Conservation (phyloP, 73 alveolate genomes). For the Uronychia binucleata region DNA sequence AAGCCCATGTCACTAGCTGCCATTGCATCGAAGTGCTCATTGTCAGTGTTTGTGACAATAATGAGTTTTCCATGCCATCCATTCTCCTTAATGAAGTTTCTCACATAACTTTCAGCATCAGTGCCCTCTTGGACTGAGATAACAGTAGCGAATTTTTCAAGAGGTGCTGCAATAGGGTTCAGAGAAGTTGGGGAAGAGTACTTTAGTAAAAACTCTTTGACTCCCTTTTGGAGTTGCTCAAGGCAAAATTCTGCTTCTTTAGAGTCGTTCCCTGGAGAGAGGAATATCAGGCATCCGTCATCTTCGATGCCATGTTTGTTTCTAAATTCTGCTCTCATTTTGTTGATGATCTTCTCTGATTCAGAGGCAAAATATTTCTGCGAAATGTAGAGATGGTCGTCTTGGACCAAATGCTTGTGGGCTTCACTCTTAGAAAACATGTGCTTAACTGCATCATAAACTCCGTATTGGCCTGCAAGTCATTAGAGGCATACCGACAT, state of each 20-base stretch:
- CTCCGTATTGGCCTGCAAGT: conserved; percentile 51
- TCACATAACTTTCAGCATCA: conserved; percentile 25
- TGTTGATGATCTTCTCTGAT: conserved; percentile 28
- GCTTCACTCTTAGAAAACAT: conserved; percentile 8
- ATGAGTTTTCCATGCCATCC: conserved; percentile 53
- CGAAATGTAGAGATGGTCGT: conserved; percentile 9
- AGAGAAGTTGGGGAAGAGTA: conserved; percentile 67
- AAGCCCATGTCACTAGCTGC: conserved; percentile 60
- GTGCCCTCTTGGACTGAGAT: conserved; percentile 51
- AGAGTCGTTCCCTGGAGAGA: conserved; percentile 65
- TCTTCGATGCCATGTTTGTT: conserved; percentile 32
- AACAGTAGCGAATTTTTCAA: conserved; percentile 43
- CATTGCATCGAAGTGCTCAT: conserved; percentile 66
- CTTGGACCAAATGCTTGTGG: conserved; percentile 21
- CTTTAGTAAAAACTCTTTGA: conserved; percentile 54
- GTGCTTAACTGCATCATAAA: conserved; percentile 56
- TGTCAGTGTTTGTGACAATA: conserved; percentile 43
- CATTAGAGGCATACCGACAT: neutral
- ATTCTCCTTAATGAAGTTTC: conserved; percentile 24
- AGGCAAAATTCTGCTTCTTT: conserved; percentile 53
- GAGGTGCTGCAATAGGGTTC: conserved; percentile 57
- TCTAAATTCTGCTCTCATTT: conserved; percentile 34
- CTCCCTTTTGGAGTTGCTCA: conserved; percentile 43
- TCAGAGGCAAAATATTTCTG: conserved; percentile 40
- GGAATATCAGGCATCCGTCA: conserved; percentile 37